Evolutionary conservation across 2,329 filamentous ascomycete species (phyloP).

Genomic region (Fusarium xylarioides): DNA sequence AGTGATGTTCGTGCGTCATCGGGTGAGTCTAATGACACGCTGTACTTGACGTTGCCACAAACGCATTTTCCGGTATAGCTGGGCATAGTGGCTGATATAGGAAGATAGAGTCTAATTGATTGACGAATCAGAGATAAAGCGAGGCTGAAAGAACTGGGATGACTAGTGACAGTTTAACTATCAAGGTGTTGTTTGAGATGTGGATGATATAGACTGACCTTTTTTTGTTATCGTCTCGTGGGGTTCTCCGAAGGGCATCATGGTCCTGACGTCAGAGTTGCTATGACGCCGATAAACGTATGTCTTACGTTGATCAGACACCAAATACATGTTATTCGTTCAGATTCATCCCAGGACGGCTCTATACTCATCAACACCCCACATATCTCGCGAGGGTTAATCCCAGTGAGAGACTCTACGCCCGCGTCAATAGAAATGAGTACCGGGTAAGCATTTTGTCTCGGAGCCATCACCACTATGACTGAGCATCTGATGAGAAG

Average conservation of each 20-base stretch:
- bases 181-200: not conserved
- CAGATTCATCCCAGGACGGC: rapidly evolving
- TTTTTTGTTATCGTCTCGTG: no score
- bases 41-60: constrained; percentile 20
- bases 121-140: not conserved
- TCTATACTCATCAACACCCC: rapidly evolving
- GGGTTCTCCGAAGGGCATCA: not conserved
- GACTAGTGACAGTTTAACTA: not conserved
- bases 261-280: constrained; percentile 17
- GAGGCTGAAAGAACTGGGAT: rapidly evolving
- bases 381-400: not conserved
- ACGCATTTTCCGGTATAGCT: constrained; percentile 21
- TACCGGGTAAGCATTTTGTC: not conserved
- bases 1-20: constrained; percentile 23
- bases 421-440: rapidly evolving
- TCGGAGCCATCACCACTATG: rapidly evolving
- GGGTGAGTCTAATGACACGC: constrained; percentile 6
- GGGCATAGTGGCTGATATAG: not conserved
- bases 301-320: not conserved
- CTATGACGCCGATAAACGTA: not conserved
- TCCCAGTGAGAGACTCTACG: rapidly evolving
- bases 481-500: not conserved
- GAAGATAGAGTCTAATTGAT: rapidly evolving
- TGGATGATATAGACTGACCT: not conserved
- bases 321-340: rapidly evolving